phyloP scores from a whole-genome alignment of 2,329 filamentous ascomycete species.

The Leptographium flavum region DNA sequence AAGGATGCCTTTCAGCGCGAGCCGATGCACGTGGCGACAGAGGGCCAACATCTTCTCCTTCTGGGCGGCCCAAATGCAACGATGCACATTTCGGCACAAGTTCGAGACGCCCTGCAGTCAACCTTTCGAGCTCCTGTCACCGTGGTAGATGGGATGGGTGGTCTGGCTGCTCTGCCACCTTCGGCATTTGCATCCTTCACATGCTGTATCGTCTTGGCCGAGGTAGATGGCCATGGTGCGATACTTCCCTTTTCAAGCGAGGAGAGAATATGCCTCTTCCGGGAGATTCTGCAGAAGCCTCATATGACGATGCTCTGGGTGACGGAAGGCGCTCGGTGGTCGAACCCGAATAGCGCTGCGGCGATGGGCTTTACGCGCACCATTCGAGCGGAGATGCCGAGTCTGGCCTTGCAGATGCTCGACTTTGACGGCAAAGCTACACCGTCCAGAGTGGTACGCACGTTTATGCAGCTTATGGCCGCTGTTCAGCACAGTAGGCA shows the following conservation, averaged over 20 bases:
- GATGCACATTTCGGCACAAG: neutral
- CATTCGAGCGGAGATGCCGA: slow-evolving; percentile 18
- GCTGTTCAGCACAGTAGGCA: neutral
- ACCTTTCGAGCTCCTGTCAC: too few species aligned
- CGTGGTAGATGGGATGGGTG: neutral
- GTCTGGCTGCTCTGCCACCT: neutral
- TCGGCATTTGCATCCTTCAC: slow-evolving; percentile 14
- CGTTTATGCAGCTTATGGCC: slow-evolving; percentile 14
- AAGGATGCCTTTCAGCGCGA: neutral
- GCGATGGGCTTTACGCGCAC: slow-evolving; percentile 20
- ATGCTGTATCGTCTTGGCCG: slow-evolving; percentile 20
- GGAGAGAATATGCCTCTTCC: slow-evolving; percentile 14
- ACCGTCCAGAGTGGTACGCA: slow-evolving; percentile 6
- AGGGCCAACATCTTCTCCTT: neutral
- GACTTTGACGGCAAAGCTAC: slow-evolving; percentile 14
- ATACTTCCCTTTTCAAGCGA: slow-evolving; percentile 21
- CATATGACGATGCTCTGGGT: slow-evolving; percentile 19
- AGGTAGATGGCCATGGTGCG: slow-evolving; percentile 17
- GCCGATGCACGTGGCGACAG: neutral
- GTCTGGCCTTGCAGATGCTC: slow-evolving; percentile 17
- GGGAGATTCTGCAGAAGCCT: slow-evolving; percentile 14
- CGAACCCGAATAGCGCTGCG: slow-evolving; percentile 16
- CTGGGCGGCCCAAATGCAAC: neutral
- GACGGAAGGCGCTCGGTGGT: slow-evolving; percentile 11
- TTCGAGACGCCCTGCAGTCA: neutral